Evolutionary conservation across 202 grass and related monocot genomes (phyloP).

Genomic region (Carex arenaria): DNA sequence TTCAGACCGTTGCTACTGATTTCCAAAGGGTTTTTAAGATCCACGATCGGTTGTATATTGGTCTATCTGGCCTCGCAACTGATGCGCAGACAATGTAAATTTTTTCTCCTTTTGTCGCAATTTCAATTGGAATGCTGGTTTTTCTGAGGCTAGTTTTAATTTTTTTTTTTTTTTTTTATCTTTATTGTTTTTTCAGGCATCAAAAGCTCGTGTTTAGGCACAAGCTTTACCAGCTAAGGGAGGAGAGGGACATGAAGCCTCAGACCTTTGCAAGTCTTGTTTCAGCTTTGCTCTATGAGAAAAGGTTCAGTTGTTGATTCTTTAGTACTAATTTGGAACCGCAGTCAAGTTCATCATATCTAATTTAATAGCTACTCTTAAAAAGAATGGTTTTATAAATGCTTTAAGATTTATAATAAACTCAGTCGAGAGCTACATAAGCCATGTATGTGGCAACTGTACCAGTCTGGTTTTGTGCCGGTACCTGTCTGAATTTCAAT

Average conservation of each 20-base stretch:
- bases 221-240: conserved; percentile 71
- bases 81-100: conserved; percentile 56
- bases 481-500: background rate
- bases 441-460: background rate
- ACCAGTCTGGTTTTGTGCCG: background rate
- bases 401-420: background rate
- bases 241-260: conserved; percentile 88
- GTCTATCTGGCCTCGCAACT: conserved; percentile 58
- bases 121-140: conserved; percentile 24
- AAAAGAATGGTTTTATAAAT: background rate
- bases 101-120: background rate
- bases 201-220: conserved; percentile 81
- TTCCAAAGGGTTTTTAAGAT: conserved; percentile 58
- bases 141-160: background rate
- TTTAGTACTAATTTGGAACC: background rate
- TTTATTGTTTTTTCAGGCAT: conserved; percentile 33
- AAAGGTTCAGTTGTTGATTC: conserved; percentile 38
- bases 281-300: conserved; percentile 77
- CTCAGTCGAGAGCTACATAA: background rate
- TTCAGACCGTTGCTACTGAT: conserved; percentile 62
- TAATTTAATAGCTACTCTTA: background rate
- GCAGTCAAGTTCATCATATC: background rate
- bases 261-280: conserved; percentile 77
- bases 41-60: conserved; percentile 62
- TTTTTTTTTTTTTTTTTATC: background rate